Evolutionary conservation across 192 early-diverging fungal genomes (phyloP), one percentile per base, ranked within the genome.

Genomic region (Coemansia sp.): DNA sequence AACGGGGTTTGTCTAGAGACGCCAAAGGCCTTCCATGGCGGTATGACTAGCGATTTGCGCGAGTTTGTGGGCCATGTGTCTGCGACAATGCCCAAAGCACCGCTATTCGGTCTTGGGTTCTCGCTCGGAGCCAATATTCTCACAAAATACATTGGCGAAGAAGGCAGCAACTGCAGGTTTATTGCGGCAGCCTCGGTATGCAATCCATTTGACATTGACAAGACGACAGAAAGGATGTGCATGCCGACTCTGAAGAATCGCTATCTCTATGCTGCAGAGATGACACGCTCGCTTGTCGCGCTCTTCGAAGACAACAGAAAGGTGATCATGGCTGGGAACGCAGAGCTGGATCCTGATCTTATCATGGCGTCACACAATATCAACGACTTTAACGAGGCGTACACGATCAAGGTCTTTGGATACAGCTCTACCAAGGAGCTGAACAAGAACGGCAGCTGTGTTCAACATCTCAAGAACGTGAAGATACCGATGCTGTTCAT

Each of bases 81-180:
- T 8, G 54, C 90, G 17, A 67, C 84, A 23, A 63, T 79, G 52
- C 88, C 93, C 0, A 67, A 77, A n/a, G 83, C 90, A 33, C 87
- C 90, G 10, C 58, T 95, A 59, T 75, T 95, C 61, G 94, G 88
- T 15, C 73, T 93, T 55, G 96, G 96, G 7, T 99, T 94, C 70
- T 93, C 91, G 23, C 79, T 99, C 35, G 96, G 96, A 7, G 86
- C 94, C 25, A 99, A 97, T 74, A 91, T 99, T 32, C 64, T 99
- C 60, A 87, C 90, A 67, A 99, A 96, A 84, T 92, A 89, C 61
- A 82, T 95, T 48, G 93, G 93, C 15, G 91, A 96, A 61, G 89
- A 89, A 50, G 87, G 89, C 9, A 83, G 84, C 54, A 74, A 84
- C 9, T 93, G 89, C 62, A 88, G 85, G 36, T 85, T 99, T 40